Base-by-base conservation (phyloP, 352 stramenopile species). In the Phytophthora crassamura region DNA sequence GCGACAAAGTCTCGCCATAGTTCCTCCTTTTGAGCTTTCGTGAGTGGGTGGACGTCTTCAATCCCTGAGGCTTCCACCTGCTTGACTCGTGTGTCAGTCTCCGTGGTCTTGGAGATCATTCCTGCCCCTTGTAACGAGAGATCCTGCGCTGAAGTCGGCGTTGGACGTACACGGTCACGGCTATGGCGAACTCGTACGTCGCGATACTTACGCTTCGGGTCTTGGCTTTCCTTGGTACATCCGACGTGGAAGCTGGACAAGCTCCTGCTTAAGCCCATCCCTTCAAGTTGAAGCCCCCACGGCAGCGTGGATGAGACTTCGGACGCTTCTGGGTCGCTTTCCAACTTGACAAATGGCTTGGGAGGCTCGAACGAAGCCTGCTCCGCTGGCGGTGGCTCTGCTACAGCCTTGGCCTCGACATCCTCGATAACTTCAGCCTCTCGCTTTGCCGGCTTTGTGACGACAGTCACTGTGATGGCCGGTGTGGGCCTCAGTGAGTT, bases 1-100 rank as follows among this genome's bases (percentile, higher is more conserved):
- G 52, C 34, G 4, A 68, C 49, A 46, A 89, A 91, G 1, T 84
- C 61, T 9, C 59, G 59, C 82, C 82, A 91, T 0, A 88, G 54
- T 6, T 40, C 46, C 30, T 78, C 47, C 46, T 78, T 78, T 20
- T 80, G 72, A 11, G 73, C 36, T 36, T 74, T 76, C 1, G 75
- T 81, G 15, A 88, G 28, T 33, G 53, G 59, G 3, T 5, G 5
- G 53, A 65, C 51, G 3, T 11, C 61, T 58, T 67, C 51, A 8
- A 66, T 59, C 3, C 59, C 53, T 33, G 41, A 46, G 15, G 14
- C 15, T 49, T 55, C 55, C 14, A 16, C 0, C 28, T 35, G 32
- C 15, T 39, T 34, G 15, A 32, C n/a, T 7, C 48, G 0, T n/a
- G 2, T 15, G 16, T 42, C 54, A 18, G 2, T 40, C 12, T 18